Conservation (phyloP, 495 filamentous ascomycete species). For the Penicillium bovifimosum region DNA sequence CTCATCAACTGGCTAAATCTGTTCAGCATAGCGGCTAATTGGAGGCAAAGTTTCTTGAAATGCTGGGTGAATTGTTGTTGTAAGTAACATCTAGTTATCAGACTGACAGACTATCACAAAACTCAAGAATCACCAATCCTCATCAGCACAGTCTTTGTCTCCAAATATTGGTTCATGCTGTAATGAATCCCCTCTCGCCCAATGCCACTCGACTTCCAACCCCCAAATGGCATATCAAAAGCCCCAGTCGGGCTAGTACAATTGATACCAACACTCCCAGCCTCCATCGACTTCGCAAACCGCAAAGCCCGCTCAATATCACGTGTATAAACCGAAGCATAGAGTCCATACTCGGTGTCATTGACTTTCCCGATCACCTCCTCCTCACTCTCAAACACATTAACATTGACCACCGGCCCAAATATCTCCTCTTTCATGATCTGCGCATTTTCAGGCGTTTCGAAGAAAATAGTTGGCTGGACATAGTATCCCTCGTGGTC, state of each 20-base stretch:
- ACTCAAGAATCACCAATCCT: neutral
- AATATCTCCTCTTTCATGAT: conserved; percentile 44
- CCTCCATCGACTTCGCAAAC: conserved; percentile 42
- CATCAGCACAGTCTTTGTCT: conserved; percentile 47
- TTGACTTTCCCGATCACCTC: conserved; percentile 39
- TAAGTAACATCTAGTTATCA: too few species aligned
- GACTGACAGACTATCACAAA: too few species aligned
- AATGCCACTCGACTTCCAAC: conserved; percentile 46
- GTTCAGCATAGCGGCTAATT: too few species aligned
- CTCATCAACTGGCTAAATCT: neutral
- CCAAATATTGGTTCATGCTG: conserved; percentile 38
- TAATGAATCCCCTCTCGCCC: conserved; percentile 42
- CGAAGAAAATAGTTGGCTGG: conserved; percentile 40
- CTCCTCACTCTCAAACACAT: conserved; percentile 33
- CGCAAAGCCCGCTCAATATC: conserved; percentile 45
- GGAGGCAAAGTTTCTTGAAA: too few species aligned
- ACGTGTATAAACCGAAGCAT: conserved; percentile 42
- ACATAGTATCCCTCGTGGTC: conserved; percentile 37
- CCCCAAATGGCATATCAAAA: conserved; percentile 44
- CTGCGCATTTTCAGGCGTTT: conserved; percentile 27
- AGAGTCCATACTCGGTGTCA: conserved; percentile 37
- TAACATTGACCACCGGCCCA: conserved; percentile 41
- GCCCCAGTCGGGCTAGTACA: conserved; percentile 32
- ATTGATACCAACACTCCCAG: conserved; percentile 51
- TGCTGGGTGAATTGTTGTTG: too few species aligned